Percentiles rank a stretch among this genome's conserved stretches.
phyloP scores from a whole-genome alignment of 2,329 filamentous ascomycete genomes.

The Fusarium sp. region DNA sequence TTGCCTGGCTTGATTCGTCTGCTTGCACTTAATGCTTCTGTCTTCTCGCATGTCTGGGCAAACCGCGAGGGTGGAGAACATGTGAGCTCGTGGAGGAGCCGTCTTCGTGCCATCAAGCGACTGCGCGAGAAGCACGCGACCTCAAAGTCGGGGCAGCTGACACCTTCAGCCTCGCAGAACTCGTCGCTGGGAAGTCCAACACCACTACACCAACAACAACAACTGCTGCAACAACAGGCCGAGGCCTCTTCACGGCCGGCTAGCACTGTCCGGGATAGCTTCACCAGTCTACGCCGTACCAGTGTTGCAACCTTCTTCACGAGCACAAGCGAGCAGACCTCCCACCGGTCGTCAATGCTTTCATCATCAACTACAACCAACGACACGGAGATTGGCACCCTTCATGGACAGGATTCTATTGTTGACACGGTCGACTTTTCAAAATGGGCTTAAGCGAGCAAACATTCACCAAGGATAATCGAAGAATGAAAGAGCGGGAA shows the following conservation, averaged over 20 bases:
- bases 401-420: constrained; percentile 44
- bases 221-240: constrained; percentile 35
- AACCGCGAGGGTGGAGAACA: constrained; percentile 82
- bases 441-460: constrained; percentile 48
- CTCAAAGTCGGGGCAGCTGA: constrained; percentile 49
- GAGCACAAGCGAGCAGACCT: constrained; percentile 64
- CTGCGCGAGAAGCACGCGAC: constrained; percentile 76
- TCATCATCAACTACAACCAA: constrained; percentile 64
- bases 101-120: constrained; percentile 84
- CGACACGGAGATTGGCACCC: constrained; percentile 61
- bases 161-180: constrained; percentile 44
- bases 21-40: constrained; percentile 90
- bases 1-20: constrained; percentile 88
- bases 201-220: constrained; percentile 35
- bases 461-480: background rate
- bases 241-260: constrained; percentile 52
- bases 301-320: constrained; percentile 74
- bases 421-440: constrained; percentile 54
- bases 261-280: constrained; percentile 68
- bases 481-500: background rate
- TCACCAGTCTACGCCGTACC: constrained; percentile 69
- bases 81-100: constrained; percentile 88
- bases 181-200: constrained; percentile 42
- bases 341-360: constrained; percentile 68
- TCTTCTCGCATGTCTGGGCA: constrained; percentile 93